Percentiles rank a stretch among this genome's conserved stretches.
These are phyloP conservation scores for Ilex asprella DNA, from an alignment of 257 asterid species.

Conservation along the genomic window DNA sequence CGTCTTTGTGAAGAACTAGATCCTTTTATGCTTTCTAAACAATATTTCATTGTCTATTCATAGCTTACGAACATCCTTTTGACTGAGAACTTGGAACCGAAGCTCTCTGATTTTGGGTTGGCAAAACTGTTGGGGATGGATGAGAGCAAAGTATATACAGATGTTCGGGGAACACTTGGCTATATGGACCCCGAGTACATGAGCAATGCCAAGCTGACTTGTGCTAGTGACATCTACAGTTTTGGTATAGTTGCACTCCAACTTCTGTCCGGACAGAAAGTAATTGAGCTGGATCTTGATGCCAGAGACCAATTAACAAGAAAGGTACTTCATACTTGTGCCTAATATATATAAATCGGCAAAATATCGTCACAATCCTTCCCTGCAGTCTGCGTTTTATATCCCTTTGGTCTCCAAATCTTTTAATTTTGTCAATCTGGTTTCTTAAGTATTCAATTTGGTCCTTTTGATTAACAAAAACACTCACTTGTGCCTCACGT, in stretches of 20 bases:
- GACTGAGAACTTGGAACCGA: constrained; percentile 50
- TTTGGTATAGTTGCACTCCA: constrained; percentile 77
- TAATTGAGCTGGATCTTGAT: constrained; percentile 63
- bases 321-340: constrained; percentile 36
- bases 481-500: too few relatives aligned
- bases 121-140: constrained; percentile 71
- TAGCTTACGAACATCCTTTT: constrained; percentile 82
- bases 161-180: constrained; percentile 76
- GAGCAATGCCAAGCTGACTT: constrained; percentile 78
- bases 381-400: too few relatives aligned
- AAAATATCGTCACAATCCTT: too few relatives aligned
- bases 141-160: constrained; percentile 74
- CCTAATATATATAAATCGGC: too few relatives aligned
- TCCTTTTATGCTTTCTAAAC: neutral
- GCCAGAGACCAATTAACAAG: constrained; percentile 77
- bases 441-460: too few relatives aligned
- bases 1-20: too few relatives aligned
- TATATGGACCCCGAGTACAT: constrained; percentile 90
- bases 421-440: too few relatives aligned
- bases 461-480: too few relatives aligned
- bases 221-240: constrained; percentile 82
- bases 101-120: constrained; percentile 80
- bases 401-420: too few relatives aligned
- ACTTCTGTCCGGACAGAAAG: constrained; percentile 69
- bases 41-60: neutral